These are phyloP conservation scores for Monilinia fructigena DNA, from an alignment of 2,329 filamentous ascomycete species.

Conservation along the genomic window DNA sequence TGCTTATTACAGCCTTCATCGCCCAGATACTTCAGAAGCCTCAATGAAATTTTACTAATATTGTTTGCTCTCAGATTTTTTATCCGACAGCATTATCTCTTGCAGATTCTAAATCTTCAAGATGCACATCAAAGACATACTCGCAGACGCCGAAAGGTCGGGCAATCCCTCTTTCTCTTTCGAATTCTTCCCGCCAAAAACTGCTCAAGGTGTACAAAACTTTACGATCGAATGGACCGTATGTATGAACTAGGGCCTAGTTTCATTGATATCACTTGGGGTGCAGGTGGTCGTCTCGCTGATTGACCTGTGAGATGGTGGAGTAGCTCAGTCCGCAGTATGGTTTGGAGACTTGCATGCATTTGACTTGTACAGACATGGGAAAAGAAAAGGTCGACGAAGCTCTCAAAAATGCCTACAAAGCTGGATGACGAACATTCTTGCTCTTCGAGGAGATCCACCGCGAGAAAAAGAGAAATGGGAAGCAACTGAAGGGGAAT, in stretches of 20 bases:
- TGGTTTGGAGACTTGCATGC: constrained; percentile 98
- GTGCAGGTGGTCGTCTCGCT: constrained; percentile 86
- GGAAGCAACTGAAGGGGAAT: constrained; percentile 82
- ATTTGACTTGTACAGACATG: constrained; percentile 98
- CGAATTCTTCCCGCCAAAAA: constrained; percentile 99
- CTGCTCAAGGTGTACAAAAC: constrained; percentile 96
- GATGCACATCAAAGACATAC: constrained; percentile 96
- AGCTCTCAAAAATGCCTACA: constrained; percentile 84
- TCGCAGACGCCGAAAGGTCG: constrained; percentile 75
- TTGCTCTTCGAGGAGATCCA: constrained; percentile 89
- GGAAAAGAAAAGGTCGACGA: constrained; percentile 86
- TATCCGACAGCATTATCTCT: constrained; percentile 2
- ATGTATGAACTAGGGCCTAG: constrained; percentile 93
- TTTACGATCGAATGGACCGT: constrained; percentile 98
- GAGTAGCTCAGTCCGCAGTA: constrained; percentile 93
- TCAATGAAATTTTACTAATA: constrained; percentile 20
- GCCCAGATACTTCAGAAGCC: neutral
- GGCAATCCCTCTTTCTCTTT: constrained; percentile 92
- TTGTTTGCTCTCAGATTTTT: constrained; percentile 21
- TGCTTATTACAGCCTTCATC: neutral
- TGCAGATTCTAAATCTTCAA: constrained; percentile 41
- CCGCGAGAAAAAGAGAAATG: constrained; percentile 92
- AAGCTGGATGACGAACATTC: constrained; percentile 96
- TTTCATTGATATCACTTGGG: constrained; percentile 99
- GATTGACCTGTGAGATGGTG: constrained; percentile 96